Evolutionary conservation across 139 green algal genomes (phyloP).

Genomic region (Gonium pectorale): DNA sequence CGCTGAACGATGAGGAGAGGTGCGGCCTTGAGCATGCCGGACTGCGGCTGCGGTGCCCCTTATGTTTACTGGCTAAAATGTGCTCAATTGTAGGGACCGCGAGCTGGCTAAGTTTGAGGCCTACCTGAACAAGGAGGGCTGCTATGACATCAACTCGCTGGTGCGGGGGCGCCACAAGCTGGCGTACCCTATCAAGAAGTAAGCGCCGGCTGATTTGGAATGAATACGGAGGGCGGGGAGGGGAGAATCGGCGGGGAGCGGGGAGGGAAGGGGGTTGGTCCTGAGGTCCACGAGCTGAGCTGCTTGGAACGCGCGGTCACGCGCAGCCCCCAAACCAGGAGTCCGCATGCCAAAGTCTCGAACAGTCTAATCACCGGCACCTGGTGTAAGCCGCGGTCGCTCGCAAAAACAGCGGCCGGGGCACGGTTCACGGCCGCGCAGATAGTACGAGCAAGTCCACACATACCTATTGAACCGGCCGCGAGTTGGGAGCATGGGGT

Average conservation of each 20-base stretch:
- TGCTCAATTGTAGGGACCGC: slow-evolving; percentile 66
- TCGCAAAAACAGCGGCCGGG: too few species aligned
- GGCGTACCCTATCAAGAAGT: slow-evolving; percentile 91
- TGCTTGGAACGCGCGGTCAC: too few species aligned
- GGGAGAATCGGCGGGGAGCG: background rate
- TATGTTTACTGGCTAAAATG: background rate
- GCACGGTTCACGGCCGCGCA: too few species aligned
- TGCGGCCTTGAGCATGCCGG: slow-evolving; percentile 28
- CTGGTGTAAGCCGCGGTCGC: too few species aligned
- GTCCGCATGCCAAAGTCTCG: too few species aligned
- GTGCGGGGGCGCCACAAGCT: slow-evolving; percentile 75
- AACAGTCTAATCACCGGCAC: too few species aligned
- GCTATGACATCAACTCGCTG: slow-evolving; percentile 76
- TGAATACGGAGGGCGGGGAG: background rate
- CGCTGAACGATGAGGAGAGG: slow-evolving; percentile 84
- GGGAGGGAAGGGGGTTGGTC: too few species aligned
- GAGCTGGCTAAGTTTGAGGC: slow-evolving; percentile 94
- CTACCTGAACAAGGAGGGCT: slow-evolving; percentile 86
- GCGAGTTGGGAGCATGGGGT: too few species aligned
- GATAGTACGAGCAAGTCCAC: too few species aligned
- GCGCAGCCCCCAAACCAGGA: too few species aligned
- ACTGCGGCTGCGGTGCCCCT: background rate
- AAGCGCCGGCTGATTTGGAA: slow-evolving; percentile 1
- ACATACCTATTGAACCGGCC: too few species aligned
- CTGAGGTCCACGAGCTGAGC: background rate